These are phyloP conservation scores for Escovopsis sp. DNA, from an alignment of 2,329 filamentous ascomycete species.

Conservation along the genomic window DNA sequence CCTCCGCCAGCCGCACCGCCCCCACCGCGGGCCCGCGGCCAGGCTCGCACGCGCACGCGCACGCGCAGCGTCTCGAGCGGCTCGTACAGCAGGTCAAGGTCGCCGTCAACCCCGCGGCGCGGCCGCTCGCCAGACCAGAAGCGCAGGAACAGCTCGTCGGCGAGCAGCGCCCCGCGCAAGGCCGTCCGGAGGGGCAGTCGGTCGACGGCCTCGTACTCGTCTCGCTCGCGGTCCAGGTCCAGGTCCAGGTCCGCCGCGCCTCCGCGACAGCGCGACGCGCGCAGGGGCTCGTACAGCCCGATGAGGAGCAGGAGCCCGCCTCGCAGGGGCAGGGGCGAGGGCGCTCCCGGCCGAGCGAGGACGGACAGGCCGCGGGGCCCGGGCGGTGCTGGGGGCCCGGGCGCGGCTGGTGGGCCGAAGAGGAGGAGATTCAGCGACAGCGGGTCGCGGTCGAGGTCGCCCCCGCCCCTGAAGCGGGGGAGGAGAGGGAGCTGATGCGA, in stretches of 20 bases:
- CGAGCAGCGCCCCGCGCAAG: conserved; percentile 12
- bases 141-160: conserved; percentile 21
- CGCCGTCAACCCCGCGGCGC: conserved; percentile 13
- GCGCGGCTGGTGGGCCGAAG: conserved; percentile 8
- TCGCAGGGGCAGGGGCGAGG: conserved; percentile 4
- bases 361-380: conserved; percentile 4
- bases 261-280: conserved; percentile 9
- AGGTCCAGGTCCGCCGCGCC: conserved; percentile 8
- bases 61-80: conserved; percentile 17
- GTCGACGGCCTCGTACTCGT: conserved; percentile 19
- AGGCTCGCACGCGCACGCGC: conserved; percentile 7
- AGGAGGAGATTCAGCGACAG: conserved; percentile 19
- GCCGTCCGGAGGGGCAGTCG: conserved; percentile 12
- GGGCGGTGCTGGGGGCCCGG: conserved; percentile 13
- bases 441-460: conserved; percentile 17
- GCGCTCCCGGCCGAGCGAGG: not conserved
- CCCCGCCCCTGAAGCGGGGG: conserved; percentile 18
- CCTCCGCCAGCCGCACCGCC: too few species aligned
- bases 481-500: conserved; percentile 7
- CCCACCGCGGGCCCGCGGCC: too few species aligned
- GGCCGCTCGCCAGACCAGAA: conserved; percentile 2
- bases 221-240: conserved; percentile 15
- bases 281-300: conserved; percentile 12
- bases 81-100: conserved; percentile 19
- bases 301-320: conserved; percentile 8